A percentile compares a stretch with the other conserved stretches of the same genome.
Conservation (phyloP, 148 eudicot species). For the Nepenthes mirabilis region DNA sequence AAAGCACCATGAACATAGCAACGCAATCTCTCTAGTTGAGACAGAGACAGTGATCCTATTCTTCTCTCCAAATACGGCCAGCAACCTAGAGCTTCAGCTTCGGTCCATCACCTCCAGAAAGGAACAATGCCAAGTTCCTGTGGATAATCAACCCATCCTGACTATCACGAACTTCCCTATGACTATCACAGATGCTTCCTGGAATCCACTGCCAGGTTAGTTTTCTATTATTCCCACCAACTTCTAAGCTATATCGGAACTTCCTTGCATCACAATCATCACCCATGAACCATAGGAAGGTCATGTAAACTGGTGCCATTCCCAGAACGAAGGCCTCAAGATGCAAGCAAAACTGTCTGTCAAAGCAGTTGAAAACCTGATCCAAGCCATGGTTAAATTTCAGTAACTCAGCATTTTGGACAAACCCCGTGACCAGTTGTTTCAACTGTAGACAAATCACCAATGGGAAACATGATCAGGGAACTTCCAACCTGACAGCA, state of each 20-base stretch:
- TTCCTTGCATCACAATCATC: conserved; percentile 22
- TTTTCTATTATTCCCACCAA: conserved; percentile 16
- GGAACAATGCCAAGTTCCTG: conserved; percentile 8
- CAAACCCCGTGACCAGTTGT: no score
- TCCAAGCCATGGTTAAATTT: conserved; percentile 5
- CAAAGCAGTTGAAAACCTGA: conserved; percentile 20
- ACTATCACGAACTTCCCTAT: conserved; percentile 16
- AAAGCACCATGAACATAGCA: no score
- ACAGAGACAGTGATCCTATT: neutral
- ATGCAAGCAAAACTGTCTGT: conserved; percentile 21
- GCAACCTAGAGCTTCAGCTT: conserved; percentile 19
- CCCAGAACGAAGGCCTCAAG: conserved; percentile 19
- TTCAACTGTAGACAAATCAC: no score
- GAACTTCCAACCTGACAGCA: neutral
- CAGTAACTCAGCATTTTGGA: neutral
- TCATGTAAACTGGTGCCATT: conserved; percentile 18
- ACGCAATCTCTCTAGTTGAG: no score
- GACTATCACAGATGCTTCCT: conserved; percentile 22
- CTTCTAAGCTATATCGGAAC: conserved; percentile 19
- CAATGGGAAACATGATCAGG: no score
- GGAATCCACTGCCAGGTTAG: conserved; percentile 20
- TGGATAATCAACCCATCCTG: conserved; percentile 19
- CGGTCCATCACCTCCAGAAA: conserved; percentile 18
- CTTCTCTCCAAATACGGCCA: conserved; percentile 19
- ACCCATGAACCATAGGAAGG: conserved; percentile 21